These are phyloP conservation scores for Backusella parvicylindrica DNA, from an alignment of 192 early-diverging fungal genomes.

Conservation along the genomic window DNA sequence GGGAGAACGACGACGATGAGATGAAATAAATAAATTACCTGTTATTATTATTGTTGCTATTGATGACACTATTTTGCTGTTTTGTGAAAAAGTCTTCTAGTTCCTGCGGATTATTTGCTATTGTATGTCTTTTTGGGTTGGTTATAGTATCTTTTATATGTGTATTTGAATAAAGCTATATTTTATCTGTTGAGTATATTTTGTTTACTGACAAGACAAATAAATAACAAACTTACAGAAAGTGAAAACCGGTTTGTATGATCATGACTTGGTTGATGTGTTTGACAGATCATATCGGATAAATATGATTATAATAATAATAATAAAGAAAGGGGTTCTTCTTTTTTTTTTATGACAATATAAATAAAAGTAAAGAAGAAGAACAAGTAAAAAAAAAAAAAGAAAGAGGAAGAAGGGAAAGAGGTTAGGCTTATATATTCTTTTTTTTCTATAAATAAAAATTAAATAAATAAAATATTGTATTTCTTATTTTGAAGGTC, in stretches of 20 bases:
- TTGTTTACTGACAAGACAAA: background rate
- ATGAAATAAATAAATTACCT: background rate
- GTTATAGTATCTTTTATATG: background rate
- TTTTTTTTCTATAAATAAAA: background rate
- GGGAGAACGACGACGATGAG: background rate
- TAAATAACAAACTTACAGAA: background rate
- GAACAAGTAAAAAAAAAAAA: background rate
- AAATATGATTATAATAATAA: background rate
- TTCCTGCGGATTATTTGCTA: background rate
- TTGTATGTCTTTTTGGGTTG: background rate
- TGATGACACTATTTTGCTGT: background rate
- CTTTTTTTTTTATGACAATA: background rate
- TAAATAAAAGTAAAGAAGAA: background rate
- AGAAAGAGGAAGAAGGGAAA: background rate
- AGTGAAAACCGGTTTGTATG: slow-evolving; percentile 4
- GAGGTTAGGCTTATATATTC: background rate
- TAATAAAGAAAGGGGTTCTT: background rate
- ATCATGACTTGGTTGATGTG: background rate
- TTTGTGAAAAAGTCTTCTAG: background rate
- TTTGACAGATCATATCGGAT: background rate
- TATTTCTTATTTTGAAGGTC: background rate
- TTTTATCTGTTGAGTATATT: background rate
- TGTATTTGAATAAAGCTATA: slow-evolving; percentile 2
- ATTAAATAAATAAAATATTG: background rate
- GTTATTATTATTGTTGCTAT: background rate